Conservation (phyloP, 768 basidiomycete genomes). For the Suillus tomentosus region DNA sequence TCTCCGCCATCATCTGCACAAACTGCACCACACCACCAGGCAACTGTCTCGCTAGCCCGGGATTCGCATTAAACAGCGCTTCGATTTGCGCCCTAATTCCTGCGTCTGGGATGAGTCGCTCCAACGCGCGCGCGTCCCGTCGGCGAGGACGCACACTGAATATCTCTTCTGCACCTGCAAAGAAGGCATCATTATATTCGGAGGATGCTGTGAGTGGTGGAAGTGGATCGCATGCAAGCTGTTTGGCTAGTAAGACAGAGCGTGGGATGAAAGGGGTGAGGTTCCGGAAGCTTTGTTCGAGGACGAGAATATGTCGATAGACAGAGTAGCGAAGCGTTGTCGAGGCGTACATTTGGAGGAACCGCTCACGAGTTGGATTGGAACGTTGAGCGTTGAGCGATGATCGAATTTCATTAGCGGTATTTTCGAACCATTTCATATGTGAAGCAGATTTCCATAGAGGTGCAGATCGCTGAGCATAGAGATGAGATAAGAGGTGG, state of each 20-base stretch:
- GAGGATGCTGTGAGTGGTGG: conserved; percentile 67
- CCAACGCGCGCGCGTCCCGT: conserved; percentile 55
- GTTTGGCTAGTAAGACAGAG: conserved; percentile 49
- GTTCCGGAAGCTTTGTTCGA: conserved; percentile 58
- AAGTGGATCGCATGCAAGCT: conserved; percentile 83
- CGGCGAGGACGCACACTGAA: conserved; percentile 39
- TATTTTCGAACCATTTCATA: conserved; percentile 69
- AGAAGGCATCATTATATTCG: conserved; percentile 74
- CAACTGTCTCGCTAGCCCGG: conserved; percentile 54
- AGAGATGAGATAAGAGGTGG: conserved; percentile 86
- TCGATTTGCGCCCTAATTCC: conserved; percentile 59
- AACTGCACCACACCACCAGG: conserved; percentile 70
- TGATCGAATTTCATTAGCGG: conserved; percentile 41
- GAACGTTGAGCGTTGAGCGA: conserved; percentile 36
- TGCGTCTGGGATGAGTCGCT: conserved; percentile 58
- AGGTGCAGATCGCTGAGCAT: conserved; percentile 72
- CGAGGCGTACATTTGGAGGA: conserved; percentile 42
- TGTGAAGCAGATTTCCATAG: conserved; percentile 80
- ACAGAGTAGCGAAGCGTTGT: conserved; percentile 50
- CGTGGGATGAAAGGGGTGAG: conserved; percentile 75
- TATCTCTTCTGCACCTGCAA: conserved; percentile 61
- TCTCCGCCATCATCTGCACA: conserved; percentile 53
- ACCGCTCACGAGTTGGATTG: conserved; percentile 29
- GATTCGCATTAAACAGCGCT: conserved; percentile 61
- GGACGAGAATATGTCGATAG: conserved; percentile 79